Base-by-base conservation (phyloP, 169 alveolate genomes). In the Plasmodium relictum region DNA sequence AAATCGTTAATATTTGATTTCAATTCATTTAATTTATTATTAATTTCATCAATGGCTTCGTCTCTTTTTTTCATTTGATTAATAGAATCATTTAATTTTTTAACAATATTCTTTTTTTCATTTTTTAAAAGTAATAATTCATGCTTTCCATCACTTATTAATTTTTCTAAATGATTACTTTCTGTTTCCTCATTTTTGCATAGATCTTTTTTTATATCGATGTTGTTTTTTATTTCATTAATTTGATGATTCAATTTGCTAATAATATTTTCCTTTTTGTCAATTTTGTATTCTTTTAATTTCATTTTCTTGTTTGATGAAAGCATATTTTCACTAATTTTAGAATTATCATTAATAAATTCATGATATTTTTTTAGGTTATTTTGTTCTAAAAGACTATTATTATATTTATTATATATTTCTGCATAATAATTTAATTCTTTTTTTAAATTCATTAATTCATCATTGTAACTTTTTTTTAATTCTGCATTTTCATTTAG, bases 211-310 rank as follows among this genome's bases (percentile, higher is more conserved):
- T 68, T 68, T 2, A 61, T 68, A 42, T 68, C 26, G 8, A 66
- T 80, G n/a, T 16, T 37, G 31, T 52, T 80, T 65, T 54, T 41
- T 54, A 80, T 7, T 52, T 80, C 69, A 48, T 80, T 80, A 22
- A 80, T 18, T 10, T 80, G 78, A 42, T 80, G 62, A 18, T 66
- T 80, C 90, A 80, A 66, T 68, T 80, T 80, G 59, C n/a, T 80
- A 6, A 80, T 20, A 3, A 80, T 37, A 31, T 62, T 80, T 44
- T 80, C 76, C 16, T 56, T 66, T 59, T 80, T 80, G 37, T 80
- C 54, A 3, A 80, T 80, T 41, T 41, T 68, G 18, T 22, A 41
- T 61, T 48, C 9, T 24, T 39, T 45, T 61, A n/a, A 42, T 12
- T 65, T 26, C 10, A 37, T 8, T 3, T 18, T 24, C 31, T 39